A percentile compares a stretch with the other conserved stretches of the same genome.
These are phyloP conservation scores for Chaetomium cochliodes DNA, from an alignment of 495 filamentous ascomycete species.

Conservation along the genomic window DNA sequence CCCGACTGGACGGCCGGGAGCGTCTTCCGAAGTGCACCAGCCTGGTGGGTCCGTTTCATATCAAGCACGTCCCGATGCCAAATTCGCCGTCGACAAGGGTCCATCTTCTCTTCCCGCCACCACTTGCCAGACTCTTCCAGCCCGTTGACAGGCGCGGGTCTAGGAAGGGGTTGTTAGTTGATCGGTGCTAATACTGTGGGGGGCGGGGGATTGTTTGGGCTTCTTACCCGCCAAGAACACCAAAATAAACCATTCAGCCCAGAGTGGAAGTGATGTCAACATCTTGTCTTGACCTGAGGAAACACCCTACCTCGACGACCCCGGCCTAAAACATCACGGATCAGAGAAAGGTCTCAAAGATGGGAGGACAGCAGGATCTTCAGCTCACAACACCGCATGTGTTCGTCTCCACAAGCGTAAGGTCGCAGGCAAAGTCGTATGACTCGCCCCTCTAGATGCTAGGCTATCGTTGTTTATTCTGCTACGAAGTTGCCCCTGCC, in stretches of 20 bases:
- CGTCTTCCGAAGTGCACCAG: constrained; percentile 20
- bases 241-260: not conserved
- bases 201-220: not conserved
- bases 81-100: constrained; percentile 15
- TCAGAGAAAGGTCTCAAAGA: constrained; percentile 6
- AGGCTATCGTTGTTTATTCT: constrained; percentile 8
- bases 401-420: not conserved
- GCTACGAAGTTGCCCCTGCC: constrained; percentile 11
- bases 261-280: not conserved
- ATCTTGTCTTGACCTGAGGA: constrained; percentile 1
- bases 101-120: not conserved
- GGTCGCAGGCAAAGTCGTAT: not conserved
- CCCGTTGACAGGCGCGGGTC: not conserved
- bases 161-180: no score
- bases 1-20: constrained; percentile 17
- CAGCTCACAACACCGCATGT: not conserved
- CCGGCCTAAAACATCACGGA: not conserved
- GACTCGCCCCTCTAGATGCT: not conserved
- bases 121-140: not conserved
- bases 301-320: not conserved
- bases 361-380: not conserved
- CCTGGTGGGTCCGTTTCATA: constrained; percentile 29
- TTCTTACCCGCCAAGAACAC: not conserved
- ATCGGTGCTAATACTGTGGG: constrained; percentile 4
- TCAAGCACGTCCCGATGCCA: constrained; percentile 1